Evolutionary conservation across 2,329 filamentous ascomycete species (phyloP).

Genomic region (Curvularia verruculosa): DNA sequence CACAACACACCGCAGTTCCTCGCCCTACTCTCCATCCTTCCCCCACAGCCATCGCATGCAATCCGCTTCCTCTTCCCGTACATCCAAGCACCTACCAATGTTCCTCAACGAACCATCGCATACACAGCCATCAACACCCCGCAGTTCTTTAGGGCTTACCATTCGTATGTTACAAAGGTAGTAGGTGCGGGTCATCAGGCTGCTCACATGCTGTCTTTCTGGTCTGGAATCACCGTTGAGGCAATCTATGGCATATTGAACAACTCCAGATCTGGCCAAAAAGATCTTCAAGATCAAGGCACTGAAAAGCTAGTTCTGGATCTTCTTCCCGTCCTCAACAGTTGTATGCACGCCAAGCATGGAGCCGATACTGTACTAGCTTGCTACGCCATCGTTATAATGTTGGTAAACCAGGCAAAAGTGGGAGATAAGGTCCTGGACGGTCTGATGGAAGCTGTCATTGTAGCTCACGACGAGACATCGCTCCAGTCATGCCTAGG

Average conservation of each 20-base stretch:
- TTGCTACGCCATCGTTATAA: slow-evolving; percentile 87
- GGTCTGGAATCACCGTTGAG: slow-evolving; percentile 87
- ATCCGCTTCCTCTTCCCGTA: slow-evolving; percentile 90
- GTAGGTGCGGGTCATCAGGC: slow-evolving; percentile 76
- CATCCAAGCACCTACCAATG: slow-evolving; percentile 74
- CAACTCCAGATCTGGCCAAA: slow-evolving; percentile 74
- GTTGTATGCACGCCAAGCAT: slow-evolving; percentile 76
- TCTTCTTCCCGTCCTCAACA: slow-evolving; percentile 73
- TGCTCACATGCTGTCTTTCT: slow-evolving; percentile 81
- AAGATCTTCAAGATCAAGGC: slow-evolving; percentile 76
- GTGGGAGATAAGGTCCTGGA: slow-evolving; percentile 81
- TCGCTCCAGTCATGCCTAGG: slow-evolving; percentile 76
- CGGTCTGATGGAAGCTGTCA: slow-evolving; percentile 87
- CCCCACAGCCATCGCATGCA: slow-evolving; percentile 71
- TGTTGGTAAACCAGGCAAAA: slow-evolving; percentile 81
- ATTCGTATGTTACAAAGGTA: slow-evolving; percentile 77
- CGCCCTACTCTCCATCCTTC: slow-evolving; percentile 85
- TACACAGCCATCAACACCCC: slow-evolving; percentile 81
- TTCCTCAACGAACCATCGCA: slow-evolving; percentile 80
- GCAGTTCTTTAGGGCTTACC: slow-evolving; percentile 76
- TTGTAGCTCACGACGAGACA: slow-evolving; percentile 74
- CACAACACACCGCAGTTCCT: slow-evolving; percentile 85
- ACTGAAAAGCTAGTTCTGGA: slow-evolving; percentile 77
- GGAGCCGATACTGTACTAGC: slow-evolving; percentile 81
- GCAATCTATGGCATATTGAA: slow-evolving; percentile 84